A percentile compares a stretch with the other conserved stretches of the same genome.
These are phyloP conservation scores for Alliaria petiolata DNA, from an alignment of 345 rosid species.

Conservation along the genomic window DNA sequence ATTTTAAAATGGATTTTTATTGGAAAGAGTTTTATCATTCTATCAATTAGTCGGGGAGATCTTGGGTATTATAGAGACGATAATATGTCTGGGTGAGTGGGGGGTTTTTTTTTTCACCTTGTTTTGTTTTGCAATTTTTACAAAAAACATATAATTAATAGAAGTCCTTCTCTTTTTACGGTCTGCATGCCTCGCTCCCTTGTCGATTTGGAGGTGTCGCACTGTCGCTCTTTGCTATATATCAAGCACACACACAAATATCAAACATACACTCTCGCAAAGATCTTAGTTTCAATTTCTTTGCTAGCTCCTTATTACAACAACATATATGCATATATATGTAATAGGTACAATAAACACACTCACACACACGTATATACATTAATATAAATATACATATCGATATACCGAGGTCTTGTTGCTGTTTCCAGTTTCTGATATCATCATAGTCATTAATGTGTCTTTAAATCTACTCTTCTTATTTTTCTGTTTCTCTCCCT, in stretches of 20 bases:
- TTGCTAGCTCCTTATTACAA: neutral
- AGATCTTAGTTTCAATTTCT: neutral
- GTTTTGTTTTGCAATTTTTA: neutral
- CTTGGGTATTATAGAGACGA: neutral
- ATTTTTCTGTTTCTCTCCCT: conserved; percentile 25
- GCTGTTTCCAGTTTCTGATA: conserved; percentile 10
- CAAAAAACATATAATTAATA: neutral
- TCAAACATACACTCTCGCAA: conserved; percentile 9
- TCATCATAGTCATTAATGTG: neutral
- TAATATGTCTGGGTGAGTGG: neutral
- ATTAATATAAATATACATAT: neutral
- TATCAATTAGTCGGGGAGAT: neutral
- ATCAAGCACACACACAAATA: neutral
- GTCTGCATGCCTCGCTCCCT: conserved; percentile 20
- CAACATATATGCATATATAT: too few species aligned
- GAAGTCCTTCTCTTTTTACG: conserved; percentile 4
- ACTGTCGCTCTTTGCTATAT: neutral
- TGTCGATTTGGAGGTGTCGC: neutral
- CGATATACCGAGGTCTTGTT: neutral
- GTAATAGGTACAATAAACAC: too few species aligned
- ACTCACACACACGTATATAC: neutral
- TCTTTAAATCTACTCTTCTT: neutral
- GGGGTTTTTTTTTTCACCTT: neutral
- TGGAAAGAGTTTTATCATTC: neutral
- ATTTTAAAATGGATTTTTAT: neutral